Evolutionary conservation across 495 filamentous ascomycete genomes (phyloP).

Genomic region (Copromyces sp.): DNA sequence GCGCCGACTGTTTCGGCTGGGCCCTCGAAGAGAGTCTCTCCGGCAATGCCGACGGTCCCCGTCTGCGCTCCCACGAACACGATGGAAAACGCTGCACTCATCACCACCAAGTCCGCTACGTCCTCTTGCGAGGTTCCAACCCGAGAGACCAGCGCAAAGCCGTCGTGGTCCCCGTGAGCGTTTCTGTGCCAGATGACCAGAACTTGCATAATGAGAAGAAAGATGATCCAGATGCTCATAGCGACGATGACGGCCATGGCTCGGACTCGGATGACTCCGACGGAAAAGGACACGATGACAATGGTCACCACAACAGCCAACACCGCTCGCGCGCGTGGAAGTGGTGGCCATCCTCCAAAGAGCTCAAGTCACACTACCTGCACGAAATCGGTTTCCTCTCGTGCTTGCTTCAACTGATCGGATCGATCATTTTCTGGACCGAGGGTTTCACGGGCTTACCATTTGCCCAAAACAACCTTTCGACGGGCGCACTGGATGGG

Average conservation of each 20-base stretch:
- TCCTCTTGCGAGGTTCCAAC: conserved; percentile 1
- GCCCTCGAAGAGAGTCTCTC: conserved; percentile 44
- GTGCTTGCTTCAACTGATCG: conserved; percentile 48
- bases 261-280: neutral
- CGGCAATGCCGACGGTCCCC: conserved; percentile 16
- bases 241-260: neutral
- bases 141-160: neutral
- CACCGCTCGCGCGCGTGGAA: conserved; percentile 31
- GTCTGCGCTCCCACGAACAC: conserved; percentile 18
- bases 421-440: conserved; percentile 60
- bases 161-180: neutral
- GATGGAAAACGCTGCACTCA: conserved; percentile 40
- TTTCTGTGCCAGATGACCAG: neutral
- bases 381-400: conserved; percentile 62
- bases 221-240: neutral
- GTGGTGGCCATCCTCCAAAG: conserved; percentile 50
- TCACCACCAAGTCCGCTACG: conserved; percentile 27
- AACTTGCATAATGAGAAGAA: neutral
- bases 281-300: neutral
- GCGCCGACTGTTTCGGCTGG: conserved; percentile 61
- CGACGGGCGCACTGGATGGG: conserved; percentile 30
- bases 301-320: neutral
- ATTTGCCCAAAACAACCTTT: conserved; percentile 38
- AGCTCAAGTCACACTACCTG: conserved; percentile 53
- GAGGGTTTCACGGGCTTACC: conserved; percentile 56